A percentile compares a stretch with the other conserved stretches of the same genome.
Evolutionary conservation across 2,329 filamentous ascomycete genomes (phyloP).

Genomic region (Colletotrichum shisoi): DNA sequence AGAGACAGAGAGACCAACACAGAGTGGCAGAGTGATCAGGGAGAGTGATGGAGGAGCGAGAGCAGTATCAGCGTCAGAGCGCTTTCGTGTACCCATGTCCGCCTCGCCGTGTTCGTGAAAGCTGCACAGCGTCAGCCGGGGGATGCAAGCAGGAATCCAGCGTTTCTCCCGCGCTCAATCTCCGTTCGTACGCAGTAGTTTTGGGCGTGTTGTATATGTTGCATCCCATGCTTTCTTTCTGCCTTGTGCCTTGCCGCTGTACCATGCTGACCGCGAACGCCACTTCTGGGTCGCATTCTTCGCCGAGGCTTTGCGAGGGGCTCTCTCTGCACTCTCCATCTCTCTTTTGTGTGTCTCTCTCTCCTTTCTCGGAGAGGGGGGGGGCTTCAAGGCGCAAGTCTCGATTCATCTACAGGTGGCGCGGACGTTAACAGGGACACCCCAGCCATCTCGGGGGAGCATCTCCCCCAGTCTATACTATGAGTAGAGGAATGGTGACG

Average conservation of each 20-base stretch:
- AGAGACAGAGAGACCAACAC: not conserved
- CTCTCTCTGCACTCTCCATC: constrained; percentile 2
- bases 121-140: not conserved
- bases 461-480: not conserved
- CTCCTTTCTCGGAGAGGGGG: too few species aligned
- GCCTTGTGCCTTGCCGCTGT: constrained; percentile 20
- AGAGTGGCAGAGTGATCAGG: not conserved
- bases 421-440: constrained; percentile 17
- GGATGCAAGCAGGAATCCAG: constrained; percentile 4
- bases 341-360: not conserved
- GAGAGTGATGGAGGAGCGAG: too few species aligned
- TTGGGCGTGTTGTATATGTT: not conserved
- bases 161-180: not conserved
- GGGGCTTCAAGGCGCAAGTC: not conserved
- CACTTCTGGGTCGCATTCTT: constrained; percentile 3
- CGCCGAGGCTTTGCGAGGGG: constrained; percentile 12
- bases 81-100: constrained; percentile 1
- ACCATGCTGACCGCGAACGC: not conserved
- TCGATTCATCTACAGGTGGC: constrained; percentile 31
- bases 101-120: not conserved
- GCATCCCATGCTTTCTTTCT: not conserved
- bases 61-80: not conserved
- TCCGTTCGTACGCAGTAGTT: not conserved
- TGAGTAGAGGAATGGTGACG: constrained; percentile 25
- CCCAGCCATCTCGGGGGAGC: constrained; percentile 16